phyloP scores from a whole-genome alignment of 2,329 filamentous ascomycete species.

The Oidium heveae region DNA sequence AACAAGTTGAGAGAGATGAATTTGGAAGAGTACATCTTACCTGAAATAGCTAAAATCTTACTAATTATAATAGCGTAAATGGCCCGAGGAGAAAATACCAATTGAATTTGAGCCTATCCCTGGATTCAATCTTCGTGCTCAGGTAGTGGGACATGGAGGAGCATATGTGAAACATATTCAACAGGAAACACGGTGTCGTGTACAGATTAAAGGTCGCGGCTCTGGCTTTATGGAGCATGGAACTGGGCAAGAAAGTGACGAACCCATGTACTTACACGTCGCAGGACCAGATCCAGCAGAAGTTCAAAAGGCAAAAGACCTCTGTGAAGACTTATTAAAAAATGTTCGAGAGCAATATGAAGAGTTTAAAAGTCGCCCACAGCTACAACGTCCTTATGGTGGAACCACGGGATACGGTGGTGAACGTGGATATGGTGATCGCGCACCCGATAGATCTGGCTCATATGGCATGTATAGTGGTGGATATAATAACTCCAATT shows the following conservation, averaged over 20 bases:
- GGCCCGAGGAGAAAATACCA: constrained; percentile 88
- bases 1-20: constrained; percentile 69
- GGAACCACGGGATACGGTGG: constrained; percentile 18
- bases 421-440: constrained; percentile 25
- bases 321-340: constrained; percentile 66
- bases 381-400: constrained; percentile 38
- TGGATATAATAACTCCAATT: constrained; percentile 17
- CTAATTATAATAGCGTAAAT: constrained; percentile 50
- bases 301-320: constrained; percentile 64
- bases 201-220: constrained; percentile 92
- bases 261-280: constrained; percentile 90
- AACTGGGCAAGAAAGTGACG: constrained; percentile 77
- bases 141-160: constrained; percentile 84
- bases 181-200: constrained; percentile 77
- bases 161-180: constrained; percentile 97
- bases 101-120: constrained; percentile 76
- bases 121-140: constrained; percentile 86
- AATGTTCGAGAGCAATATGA: constrained; percentile 83
- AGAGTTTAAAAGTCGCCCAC: constrained; percentile 57
- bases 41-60: not conserved
- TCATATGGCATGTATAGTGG: constrained; percentile 17
- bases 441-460: constrained; percentile 21
- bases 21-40: constrained; percentile 52
- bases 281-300: constrained; percentile 71
- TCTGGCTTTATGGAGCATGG: constrained; percentile 81